Base-by-base conservation (phyloP, 352 stramenopile species). In the Globisporangium mamillatum region DNA sequence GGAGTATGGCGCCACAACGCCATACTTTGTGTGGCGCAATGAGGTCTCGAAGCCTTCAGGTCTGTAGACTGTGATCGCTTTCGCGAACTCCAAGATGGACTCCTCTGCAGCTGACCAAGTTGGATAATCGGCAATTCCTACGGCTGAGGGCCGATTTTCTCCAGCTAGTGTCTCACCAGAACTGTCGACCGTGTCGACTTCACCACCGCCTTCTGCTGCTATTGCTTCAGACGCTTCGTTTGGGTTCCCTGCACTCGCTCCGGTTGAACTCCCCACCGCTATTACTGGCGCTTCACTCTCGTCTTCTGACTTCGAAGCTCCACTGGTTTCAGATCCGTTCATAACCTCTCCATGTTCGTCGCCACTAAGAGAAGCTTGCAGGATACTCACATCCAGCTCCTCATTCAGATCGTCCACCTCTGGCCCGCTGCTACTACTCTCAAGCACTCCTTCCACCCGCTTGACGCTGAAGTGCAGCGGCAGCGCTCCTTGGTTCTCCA, bases 401-500 rank as follows among this genome's bases (percentile, higher is more conserved):
- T 38, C 46, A 20, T 1, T n/a, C 1, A 63, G 12, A 61, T 60
- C 66, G 48, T 71, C 58, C 22, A 71, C 36, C 53, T 60, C 66
- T 22, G 66, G 66, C 57, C 27, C 22, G 38, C n/a, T 36, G 1
- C 34, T 24, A 12, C 16, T 58, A 16, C 6, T 46, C 7, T 5
- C 38, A 46, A 18, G n/a, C 20, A 20, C 22, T n/a, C 44, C 18
- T 9, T 41, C 48, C 2, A 60, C 36, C 7, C 14, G 44, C 3
- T 63, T 65, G 24, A 93, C 63, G 4, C 61, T 66, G 60, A 83
- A 93, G n/a, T 76, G 69, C 0, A 92, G 70, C 0, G 83, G 77
- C 8, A 97, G 66, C 9, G 91, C 90, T 2, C 89, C 88, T 10
- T 81, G 71, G 60, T 97, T 97, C 7, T 80, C 70, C 3, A 97